Evolutionary conservation across 768 basidiomycete genomes (phyloP).

Genomic region (Hortiboletus campestris): DNA sequence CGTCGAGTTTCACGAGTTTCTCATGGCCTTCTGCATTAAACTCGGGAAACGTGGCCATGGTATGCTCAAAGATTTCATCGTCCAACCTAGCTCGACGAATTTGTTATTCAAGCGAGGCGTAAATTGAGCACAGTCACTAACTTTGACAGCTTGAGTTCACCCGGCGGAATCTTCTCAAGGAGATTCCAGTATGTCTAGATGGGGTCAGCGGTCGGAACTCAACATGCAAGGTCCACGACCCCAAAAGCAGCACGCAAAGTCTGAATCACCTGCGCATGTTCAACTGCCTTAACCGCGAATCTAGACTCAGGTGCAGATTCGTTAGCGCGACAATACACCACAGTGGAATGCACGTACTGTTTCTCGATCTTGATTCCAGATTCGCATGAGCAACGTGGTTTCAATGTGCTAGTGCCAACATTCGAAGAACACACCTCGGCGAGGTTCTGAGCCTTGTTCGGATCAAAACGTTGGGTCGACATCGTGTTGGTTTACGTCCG

Average conservation of each 20-base stretch:
- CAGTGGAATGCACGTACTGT: conserved; percentile 57
- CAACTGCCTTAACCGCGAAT: conserved; percentile 80
- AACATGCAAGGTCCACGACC: not conserved
- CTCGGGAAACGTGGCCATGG: conserved; percentile 80
- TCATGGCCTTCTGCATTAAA: conserved; percentile 48
- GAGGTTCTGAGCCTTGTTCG: conserved; percentile 89
- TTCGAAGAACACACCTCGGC: conserved; percentile 59
- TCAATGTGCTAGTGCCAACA: conserved; percentile 10
- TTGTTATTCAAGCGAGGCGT: conserved; percentile 11
- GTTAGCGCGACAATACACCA: conserved; percentile 7
- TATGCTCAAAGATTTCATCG: conserved; percentile 86
- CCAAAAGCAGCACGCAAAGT: conserved; percentile 23
- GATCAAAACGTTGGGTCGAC: conserved; percentile 65
- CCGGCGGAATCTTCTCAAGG: conserved; percentile 75
- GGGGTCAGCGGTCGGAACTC: conserved; percentile 10
- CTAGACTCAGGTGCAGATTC: conserved; percentile 12
- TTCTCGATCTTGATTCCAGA: conserved; percentile 76
- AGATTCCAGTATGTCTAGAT: conserved; percentile 92
- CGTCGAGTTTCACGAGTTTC: conserved; percentile 63
- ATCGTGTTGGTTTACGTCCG: conserved; percentile 35
- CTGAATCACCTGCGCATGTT: conserved; percentile 95
- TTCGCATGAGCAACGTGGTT: conserved; percentile 21
- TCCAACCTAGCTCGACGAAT: conserved; percentile 56
- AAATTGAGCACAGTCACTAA: conserved; percentile 34
- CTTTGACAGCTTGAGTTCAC: conserved; percentile 80